These are phyloP conservation scores for Ophiostoma montium DNA, from an alignment of 2,329 filamentous ascomycete genomes.

Conservation along the genomic window DNA sequence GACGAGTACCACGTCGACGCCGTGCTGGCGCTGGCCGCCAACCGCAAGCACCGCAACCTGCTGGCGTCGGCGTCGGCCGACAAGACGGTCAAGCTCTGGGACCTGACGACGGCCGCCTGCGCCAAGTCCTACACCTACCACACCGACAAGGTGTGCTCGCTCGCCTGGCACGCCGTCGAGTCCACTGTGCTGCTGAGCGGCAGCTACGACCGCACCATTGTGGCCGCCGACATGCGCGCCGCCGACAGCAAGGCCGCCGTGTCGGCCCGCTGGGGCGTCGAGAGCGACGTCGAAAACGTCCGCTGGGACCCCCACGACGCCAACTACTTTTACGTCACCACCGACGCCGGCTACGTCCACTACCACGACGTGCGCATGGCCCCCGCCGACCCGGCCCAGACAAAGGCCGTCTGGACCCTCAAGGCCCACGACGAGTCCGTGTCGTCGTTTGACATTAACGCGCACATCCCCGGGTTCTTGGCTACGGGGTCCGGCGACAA, in stretches of 20 bases:
- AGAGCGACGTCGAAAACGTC: slow-evolving; percentile 87
- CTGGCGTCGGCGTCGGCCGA: slow-evolving; percentile 91
- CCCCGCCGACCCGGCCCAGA: slow-evolving; percentile 55
- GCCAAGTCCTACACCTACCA: slow-evolving; percentile 94
- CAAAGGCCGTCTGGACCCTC: slow-evolving; percentile 83
- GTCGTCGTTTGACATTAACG: slow-evolving; percentile 86
- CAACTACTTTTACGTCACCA: slow-evolving; percentile 92
- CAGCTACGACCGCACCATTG: slow-evolving; percentile 86
- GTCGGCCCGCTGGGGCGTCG: slow-evolving; percentile 77
- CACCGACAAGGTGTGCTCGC: slow-evolving; percentile 92
- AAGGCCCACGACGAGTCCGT: slow-evolving; percentile 91
- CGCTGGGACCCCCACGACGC: slow-evolving; percentile 86
- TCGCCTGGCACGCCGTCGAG: slow-evolving; percentile 84
- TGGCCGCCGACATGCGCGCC: slow-evolving; percentile 92
- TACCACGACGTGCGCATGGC: slow-evolving; percentile 76
- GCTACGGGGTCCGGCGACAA: slow-evolving; percentile 89
- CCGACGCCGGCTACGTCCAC: slow-evolving; percentile 82
- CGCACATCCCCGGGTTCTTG: slow-evolving; percentile 78
- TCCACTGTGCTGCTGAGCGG: slow-evolving; percentile 82
- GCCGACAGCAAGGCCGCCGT: slow-evolving; percentile 50
- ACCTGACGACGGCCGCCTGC: slow-evolving; percentile 79
- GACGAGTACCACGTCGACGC: slow-evolving; percentile 90
- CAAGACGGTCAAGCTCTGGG: slow-evolving; percentile 96
- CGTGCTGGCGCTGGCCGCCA: slow-evolving; percentile 79
- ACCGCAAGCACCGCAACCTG: slow-evolving; percentile 85